phyloP scores from a whole-genome alignment of 2,329 filamentous ascomycete genomes.

The Anisogramma anomala region DNA sequence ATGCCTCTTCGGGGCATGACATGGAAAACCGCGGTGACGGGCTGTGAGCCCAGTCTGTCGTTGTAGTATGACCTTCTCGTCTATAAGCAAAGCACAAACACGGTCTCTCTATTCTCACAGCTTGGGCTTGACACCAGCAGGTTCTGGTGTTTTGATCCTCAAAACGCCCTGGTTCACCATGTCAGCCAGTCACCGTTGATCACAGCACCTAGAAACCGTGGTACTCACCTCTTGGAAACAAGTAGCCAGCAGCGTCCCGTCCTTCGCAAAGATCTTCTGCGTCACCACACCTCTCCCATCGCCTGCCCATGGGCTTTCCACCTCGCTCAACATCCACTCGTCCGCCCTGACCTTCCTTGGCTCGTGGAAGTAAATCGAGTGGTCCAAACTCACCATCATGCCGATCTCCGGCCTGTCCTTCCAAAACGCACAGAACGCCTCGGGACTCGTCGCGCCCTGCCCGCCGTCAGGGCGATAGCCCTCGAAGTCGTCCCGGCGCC shows the following conservation, averaged over 20 bases:
- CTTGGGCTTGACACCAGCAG: constrained; percentile 5
- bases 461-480: constrained; percentile 16
- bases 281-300: constrained; percentile 66
- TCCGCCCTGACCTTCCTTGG: constrained; percentile 46
- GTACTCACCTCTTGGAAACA: constrained; percentile 63
- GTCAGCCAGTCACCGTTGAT: too few relatives aligned
- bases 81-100: background rate
- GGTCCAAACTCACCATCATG: constrained; percentile 80
- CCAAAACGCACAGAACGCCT: constrained; percentile 33
- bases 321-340: constrained; percentile 72
- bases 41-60: background rate
- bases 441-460: constrained; percentile 23
- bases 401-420: constrained; percentile 48
- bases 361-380: constrained; percentile 59
- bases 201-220: too few relatives aligned
- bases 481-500: constrained; percentile 30
- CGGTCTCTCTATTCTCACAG: background rate
- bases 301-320: constrained; percentile 69
- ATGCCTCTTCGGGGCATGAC: too few relatives aligned
- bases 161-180: constrained; percentile 2
- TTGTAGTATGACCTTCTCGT: constrained; percentile 1
- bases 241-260: constrained; percentile 64
- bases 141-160: constrained; percentile 8
- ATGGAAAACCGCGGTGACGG: too few relatives aligned
- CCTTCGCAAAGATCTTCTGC: constrained; percentile 59